These are phyloP conservation scores for Nasturtium officinale DNA, from an alignment of 345 rosid genomes.

Conservation along the genomic window DNA sequence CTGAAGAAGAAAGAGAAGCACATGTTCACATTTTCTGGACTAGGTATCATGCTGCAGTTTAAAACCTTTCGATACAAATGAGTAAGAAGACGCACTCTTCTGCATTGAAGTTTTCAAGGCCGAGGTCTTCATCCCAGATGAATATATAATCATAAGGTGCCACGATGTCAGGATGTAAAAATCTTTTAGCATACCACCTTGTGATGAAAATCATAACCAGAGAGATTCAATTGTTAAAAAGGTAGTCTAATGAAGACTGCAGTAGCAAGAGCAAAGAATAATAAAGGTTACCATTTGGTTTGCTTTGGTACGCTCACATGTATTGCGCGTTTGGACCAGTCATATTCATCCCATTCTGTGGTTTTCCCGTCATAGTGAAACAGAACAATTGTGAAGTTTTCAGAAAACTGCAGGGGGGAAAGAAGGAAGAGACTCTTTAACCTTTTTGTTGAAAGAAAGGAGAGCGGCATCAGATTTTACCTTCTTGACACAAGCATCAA, in stretches of 20 bases:
- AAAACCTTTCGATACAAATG: neutral
- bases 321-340: slow-evolving; percentile 92
- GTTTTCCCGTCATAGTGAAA: slow-evolving; percentile 92
- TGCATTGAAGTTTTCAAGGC: slow-evolving; percentile 83
- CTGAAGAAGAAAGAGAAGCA: slow-evolving; percentile 45
- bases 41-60: neutral
- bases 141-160: slow-evolving; percentile 92
- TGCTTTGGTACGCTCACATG: slow-evolving; percentile 86
- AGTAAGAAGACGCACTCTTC: slow-evolving; percentile 68
- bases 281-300: slow-evolving; percentile 70
- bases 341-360: slow-evolving; percentile 90
- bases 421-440: neutral
- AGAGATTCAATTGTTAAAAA: slow-evolving; percentile 15
- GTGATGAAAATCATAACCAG: slow-evolving; percentile 8
- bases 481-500: slow-evolving; percentile 87
- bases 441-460: slow-evolving; percentile 5
- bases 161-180: slow-evolving; percentile 94
- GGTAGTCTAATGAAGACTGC: slow-evolving; percentile 5
- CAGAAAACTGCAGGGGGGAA: slow-evolving; percentile 66
- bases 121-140: slow-evolving; percentile 97
- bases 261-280: neutral
- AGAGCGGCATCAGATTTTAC: slow-evolving; percentile 42
- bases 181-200: slow-evolving; percentile 99
- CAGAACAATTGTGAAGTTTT: slow-evolving; percentile 72
- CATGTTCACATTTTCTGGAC: slow-evolving; percentile 5